Percentiles rank a stretch among this genome's conserved stretches.
Conservation (phyloP, 1,139 yeast genomes). For the Lipomyces yarrowii region DNA sequence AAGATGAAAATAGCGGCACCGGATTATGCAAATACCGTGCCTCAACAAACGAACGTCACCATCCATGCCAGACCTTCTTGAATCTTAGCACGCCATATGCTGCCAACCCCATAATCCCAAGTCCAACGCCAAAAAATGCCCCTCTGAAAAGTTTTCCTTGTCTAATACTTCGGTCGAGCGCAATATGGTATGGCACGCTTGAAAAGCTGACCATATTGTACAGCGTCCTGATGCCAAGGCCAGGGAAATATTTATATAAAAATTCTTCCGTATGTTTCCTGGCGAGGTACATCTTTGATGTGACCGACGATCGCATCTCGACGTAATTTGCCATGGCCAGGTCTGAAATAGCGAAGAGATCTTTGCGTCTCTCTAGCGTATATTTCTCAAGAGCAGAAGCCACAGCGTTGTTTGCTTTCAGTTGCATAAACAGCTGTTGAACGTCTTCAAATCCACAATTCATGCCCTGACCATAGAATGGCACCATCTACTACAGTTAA, state of each 20-base stretch:
- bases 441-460: constrained; percentile 96
- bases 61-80: not conserved
- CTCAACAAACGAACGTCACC: not conserved
- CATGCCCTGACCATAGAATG: constrained; percentile 97
- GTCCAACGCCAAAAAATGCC: constrained; percentile 13
- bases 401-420: constrained; percentile 54
- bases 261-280: constrained; percentile 70
- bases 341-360: constrained; percentile 72
- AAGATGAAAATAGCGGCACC: not conserved
- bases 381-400: constrained; percentile 59
- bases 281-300: constrained; percentile 61
- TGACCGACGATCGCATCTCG: constrained; percentile 87
- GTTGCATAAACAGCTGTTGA: constrained; percentile 59
- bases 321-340: constrained; percentile 79
- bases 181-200: constrained; percentile 72
- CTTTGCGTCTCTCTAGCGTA: constrained; percentile 60
- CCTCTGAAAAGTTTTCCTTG: constrained; percentile 51
- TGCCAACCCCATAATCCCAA: constrained; percentile 18
- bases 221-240: constrained; percentile 63
- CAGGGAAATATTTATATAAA: constrained; percentile 51
- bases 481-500: constrained; percentile 63
- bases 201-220: constrained; percentile 93
- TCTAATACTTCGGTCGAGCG: constrained; percentile 57
- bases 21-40: not conserved
- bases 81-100: constrained; percentile 19